Base-by-base conservation (phyloP, 805 yeast species). In the Candida tallmaniae region DNA sequence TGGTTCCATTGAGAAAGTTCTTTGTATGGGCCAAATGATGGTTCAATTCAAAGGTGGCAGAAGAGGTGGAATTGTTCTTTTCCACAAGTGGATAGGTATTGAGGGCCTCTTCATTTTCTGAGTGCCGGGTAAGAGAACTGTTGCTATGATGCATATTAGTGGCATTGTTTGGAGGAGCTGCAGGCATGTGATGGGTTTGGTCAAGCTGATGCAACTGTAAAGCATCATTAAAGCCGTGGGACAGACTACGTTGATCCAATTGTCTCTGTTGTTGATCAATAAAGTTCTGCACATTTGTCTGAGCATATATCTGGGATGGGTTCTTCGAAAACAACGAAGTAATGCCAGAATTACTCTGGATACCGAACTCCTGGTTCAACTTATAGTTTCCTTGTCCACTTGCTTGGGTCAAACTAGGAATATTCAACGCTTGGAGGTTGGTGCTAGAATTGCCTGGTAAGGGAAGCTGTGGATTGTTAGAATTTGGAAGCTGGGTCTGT, bases 1-100 rank as follows among this genome's bases (percentile, higher is more conserved):
- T 64, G 2, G 72, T 64, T 8, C 70, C 70, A 36, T 57, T 63
- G 13, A 64, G 43, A 34, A 43, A 43, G 29, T 43, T 43, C 20
- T 38, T 40, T 15, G 46, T 42, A 23, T 39, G 40, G 24, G 41
- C 38, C 19, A 39, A 35, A 10, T 36, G 31, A 5, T 44, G 19
- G 41, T 31, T 35, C 5, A 31, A 12, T 31, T 35, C 35, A 27
- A 35, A 35, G 11, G 39, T 35, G 3, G 31, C 35, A 10, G 39
- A 14, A 7, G 38, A 34, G 12, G 18, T 22, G 10, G 38, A 35
- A 16, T 29, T 14, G 15, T 28, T 19, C 8, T 20, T 30, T 5
- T 27, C 27, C 27, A 35, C 16, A 11, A 20, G 34, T 12, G 20
- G 31, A 19, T 25, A 13, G 18, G 15, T 22, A 17, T 21, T 22